Percentiles rank a stretch among this genome's conserved stretches.
These are phyloP conservation scores for Leptographium radiaticola DNA, from an alignment of 2,329 filamentous ascomycete species.

Conservation along the genomic window DNA sequence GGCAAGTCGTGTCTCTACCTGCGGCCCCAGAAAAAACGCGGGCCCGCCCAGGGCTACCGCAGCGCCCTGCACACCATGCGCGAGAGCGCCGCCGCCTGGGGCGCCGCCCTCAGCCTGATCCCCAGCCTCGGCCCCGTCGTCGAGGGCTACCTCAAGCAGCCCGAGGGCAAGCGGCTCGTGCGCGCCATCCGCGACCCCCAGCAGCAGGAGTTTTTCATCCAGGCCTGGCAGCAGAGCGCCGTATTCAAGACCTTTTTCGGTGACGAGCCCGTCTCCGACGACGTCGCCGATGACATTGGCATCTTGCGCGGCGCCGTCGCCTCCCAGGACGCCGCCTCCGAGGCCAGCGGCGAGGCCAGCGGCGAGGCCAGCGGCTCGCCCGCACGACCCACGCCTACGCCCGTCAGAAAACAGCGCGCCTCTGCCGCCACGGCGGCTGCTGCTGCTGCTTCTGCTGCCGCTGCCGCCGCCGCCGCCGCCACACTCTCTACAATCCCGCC, in stretches of 20 bases:
- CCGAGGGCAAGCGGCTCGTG: slow-evolving; percentile 17
- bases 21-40: slow-evolving; percentile 25
- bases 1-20: slow-evolving; percentile 24
- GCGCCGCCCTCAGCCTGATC: slow-evolving; percentile 22
- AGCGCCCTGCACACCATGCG: slow-evolving; percentile 25
- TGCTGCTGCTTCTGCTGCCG: not conserved
- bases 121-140: slow-evolving; percentile 22
- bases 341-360: not conserved
- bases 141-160: slow-evolving; percentile 20
- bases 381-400: not conserved
- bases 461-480: not conserved
- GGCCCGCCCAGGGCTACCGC: slow-evolving; percentile 24
- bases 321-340: not conserved
- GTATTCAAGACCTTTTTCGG: slow-evolving; percentile 19
- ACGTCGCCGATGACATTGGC: not conserved
- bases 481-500: not conserved
- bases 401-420: too few relatives aligned
- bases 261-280: not conserved
- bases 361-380: not conserved
- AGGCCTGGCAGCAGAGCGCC: slow-evolving; percentile 22
- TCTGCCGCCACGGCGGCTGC: not conserved
- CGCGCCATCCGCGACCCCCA: slow-evolving; percentile 21
- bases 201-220: slow-evolving; percentile 23
- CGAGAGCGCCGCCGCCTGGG: slow-evolving; percentile 26
- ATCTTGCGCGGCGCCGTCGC: too few relatives aligned